These are phyloP conservation scores for Mantamonas sphyraenae DNA, from an alignment of 78 protist genomes.

Conservation along the genomic window DNA sequence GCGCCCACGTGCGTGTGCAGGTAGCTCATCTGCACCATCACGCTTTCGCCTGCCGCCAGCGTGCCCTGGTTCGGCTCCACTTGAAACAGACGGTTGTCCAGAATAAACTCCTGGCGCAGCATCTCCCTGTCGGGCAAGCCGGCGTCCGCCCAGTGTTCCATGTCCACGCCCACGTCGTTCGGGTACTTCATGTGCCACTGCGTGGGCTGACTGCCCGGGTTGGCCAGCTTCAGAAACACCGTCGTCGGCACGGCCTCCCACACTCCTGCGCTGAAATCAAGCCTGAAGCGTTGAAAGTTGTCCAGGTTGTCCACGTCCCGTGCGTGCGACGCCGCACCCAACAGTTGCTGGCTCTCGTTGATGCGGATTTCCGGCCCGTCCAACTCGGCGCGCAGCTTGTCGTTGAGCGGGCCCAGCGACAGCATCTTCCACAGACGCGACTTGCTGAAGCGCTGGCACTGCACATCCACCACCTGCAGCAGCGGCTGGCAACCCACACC, in stretches of 20 bases:
- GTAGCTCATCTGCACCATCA: background rate
- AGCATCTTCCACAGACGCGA: background rate
- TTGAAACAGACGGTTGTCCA: background rate
- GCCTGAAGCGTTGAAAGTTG: too few species aligned
- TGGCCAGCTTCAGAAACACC: background rate
- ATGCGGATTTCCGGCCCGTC: background rate
- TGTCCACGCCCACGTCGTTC: background rate
- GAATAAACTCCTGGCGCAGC: background rate
- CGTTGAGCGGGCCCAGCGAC: background rate
- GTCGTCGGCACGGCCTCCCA: background rate
- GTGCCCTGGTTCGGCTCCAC: background rate
- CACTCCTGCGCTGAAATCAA: background rate
- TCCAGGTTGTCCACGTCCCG: too few species aligned
- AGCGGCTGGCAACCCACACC: background rate
- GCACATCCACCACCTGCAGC: background rate
- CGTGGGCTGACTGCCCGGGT: background rate
- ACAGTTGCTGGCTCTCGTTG: too few species aligned
- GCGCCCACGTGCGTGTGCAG: background rate
- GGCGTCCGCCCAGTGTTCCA: conserved; percentile 4
- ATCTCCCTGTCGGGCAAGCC: background rate
- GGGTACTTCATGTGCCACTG: background rate
- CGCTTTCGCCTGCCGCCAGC: background rate
- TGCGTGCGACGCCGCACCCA: too few species aligned
- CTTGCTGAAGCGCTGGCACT: background rate
- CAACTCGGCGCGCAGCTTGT: background rate